Conservation (phyloP, 305 asterid species). For the Andrographis paniculata region DNA sequence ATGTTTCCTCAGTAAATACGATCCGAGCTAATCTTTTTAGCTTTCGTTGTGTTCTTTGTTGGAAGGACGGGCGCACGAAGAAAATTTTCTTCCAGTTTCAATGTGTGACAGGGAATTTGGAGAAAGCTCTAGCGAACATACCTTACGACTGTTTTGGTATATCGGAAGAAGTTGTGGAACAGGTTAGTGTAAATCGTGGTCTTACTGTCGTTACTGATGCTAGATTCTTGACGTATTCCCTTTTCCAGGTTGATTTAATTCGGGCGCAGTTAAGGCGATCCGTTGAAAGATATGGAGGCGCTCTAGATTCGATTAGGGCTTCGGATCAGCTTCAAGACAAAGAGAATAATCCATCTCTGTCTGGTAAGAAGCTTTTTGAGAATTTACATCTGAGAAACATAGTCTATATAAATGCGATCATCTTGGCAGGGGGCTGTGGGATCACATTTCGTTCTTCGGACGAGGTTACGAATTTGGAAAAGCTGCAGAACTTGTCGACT, state of each 20-base stretch:
- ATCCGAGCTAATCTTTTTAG: conserved; percentile 2
- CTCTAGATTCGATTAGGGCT: conserved; percentile 54
- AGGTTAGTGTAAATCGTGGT: conserved; percentile 31
- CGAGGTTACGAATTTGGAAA: conserved; percentile 22
- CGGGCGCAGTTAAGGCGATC: conserved; percentile 70
- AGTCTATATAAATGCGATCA: conserved; percentile 37
- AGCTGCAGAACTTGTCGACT: conserved; percentile 23
- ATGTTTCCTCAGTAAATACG: not conserved
- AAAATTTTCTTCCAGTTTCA: conserved; percentile 59
- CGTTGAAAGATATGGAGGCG: conserved; percentile 57
- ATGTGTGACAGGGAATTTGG: conserved; percentile 67
- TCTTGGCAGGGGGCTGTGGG: conserved; percentile 17
- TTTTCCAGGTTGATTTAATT: conserved; percentile 55
- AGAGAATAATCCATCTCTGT: conserved; percentile 46
- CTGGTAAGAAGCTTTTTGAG: conserved; percentile 33
- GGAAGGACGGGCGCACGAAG: conserved; percentile 49
- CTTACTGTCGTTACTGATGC: not conserved
- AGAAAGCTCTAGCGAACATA: conserved; percentile 48
- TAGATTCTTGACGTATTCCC: conserved; percentile 14
- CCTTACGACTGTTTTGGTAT: conserved; percentile 49
- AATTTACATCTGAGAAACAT: conserved; percentile 38
- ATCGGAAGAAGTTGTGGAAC: conserved; percentile 88
- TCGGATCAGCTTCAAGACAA: conserved; percentile 51
- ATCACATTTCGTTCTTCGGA: conserved; percentile 23
- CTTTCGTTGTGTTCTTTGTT: conserved; percentile 11